These are phyloP conservation scores for Boletus barrowsii DNA, from an alignment of 768 basidiomycete species.

Conservation along the genomic window DNA sequence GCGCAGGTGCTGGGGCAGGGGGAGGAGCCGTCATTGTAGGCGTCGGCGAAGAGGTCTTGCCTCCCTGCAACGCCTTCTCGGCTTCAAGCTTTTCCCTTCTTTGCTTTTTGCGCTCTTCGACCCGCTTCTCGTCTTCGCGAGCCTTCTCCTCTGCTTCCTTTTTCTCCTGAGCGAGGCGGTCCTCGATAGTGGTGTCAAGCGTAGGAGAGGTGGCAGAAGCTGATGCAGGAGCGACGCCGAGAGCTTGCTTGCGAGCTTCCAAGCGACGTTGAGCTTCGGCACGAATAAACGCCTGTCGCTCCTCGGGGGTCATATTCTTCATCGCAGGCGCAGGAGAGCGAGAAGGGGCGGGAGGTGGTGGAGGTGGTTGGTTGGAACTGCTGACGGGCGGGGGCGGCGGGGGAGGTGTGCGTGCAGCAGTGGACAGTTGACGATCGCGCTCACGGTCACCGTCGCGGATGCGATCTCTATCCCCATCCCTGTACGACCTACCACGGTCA, in stretches of 20 bases:
- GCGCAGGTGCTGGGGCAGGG: conserved; percentile 38
- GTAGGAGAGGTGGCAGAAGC: conserved; percentile 38
- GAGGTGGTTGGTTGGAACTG: conserved; percentile 30
- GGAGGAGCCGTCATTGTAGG: conserved; percentile 43
- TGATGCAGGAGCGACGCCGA: conserved; percentile 55
- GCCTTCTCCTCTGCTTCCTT: conserved; percentile 89
- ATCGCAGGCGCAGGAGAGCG: conserved; percentile 57
- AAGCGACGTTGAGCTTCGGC: conserved; percentile 80
- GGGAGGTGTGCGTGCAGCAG: conserved; percentile 40
- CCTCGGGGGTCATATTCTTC: conserved; percentile 81
- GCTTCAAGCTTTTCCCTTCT: conserved; percentile 72
- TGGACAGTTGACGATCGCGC: conserved; percentile 37
- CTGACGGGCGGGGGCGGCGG: conserved; percentile 46
- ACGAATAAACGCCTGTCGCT: conserved; percentile 73
- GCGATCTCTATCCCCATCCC: conserved; percentile 30
- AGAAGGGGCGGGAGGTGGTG: conserved; percentile 49
- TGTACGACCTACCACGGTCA: conserved; percentile 27
- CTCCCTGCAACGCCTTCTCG: conserved; percentile 64
- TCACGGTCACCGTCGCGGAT: conserved; percentile 30
- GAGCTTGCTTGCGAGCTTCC: conserved; percentile 78
- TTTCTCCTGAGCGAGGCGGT: conserved; percentile 81
- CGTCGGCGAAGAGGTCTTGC: conserved; percentile 38
- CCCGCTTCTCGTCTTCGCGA: conserved; percentile 71
- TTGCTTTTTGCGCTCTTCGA: conserved; percentile 72
- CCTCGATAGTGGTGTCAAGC: conserved; percentile 80